Evolutionary conservation across 2,329 filamentous ascomycete species (phyloP), one percentile per base, ranked within the genome.

Genomic region (Colletotrichum sp.): DNA sequence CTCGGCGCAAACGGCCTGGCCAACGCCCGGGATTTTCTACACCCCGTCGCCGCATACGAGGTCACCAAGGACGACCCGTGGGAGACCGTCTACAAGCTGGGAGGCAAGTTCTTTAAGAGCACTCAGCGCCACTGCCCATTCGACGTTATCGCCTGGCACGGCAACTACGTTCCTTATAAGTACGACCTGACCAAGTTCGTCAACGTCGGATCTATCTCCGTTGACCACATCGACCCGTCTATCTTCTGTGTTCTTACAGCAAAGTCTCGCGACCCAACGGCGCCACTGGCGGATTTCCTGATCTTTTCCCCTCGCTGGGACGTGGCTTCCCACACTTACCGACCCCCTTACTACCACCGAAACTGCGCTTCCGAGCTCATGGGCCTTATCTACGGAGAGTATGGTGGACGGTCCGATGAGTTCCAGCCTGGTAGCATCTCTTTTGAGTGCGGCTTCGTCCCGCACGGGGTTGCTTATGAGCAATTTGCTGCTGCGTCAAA

Each of bases 131-230:
- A 94, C 81, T 92, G 89, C 4, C 93, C 93, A 0, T 95, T 94
- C 80, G 93, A 95, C 78, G 93, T 94, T 2, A 91, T 94, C 1
- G 93, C 92, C 3, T 94, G 93, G 93, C 92, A 94, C 79, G 93
- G 93, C n/a, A 92, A 90, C 68, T 93, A 93, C 79, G 91, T 91
- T 70, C 89, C 89, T 0, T 90, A 88, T 83, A 91, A 91, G 81
- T 91, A 91, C 80, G 89, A 89, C 67, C 81, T 91, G 6, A 89
- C 88, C 9, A 90, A 89, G 73, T 85, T 93, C 86, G 81, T 93
- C 88, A 89, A 89, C 84, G 83, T 91, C 82, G 92, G 90, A 67
- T 88, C 87, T 77, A 89, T 91, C 67, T 89, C 87, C 9, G 89
- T 88, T 79, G 92, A 94, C 80, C 93, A 94, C 77, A 91, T 91